phyloP scores from a whole-genome alignment of 2,329 filamentous ascomycete species.

The Pleochaeta shiraiana region DNA sequence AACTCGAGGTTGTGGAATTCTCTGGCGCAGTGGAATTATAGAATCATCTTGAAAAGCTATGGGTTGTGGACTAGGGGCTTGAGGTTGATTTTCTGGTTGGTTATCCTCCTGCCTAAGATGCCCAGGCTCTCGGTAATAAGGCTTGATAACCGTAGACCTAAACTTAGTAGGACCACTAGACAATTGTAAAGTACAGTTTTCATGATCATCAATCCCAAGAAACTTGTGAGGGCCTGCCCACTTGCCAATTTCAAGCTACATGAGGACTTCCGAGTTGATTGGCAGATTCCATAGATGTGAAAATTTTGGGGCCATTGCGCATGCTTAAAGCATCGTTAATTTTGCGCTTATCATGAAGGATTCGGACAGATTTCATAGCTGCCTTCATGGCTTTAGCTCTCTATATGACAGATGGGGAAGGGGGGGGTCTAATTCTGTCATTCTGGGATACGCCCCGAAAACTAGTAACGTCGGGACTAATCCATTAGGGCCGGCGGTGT shows the following conservation, averaged over 20 bases:
- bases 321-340: not conserved
- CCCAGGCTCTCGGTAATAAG: not conserved
- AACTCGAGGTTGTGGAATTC: no score
- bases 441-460: constrained; percentile 2
- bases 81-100: not conserved
- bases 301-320: constrained; percentile 2
- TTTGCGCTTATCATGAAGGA: not conserved
- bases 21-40: no score
- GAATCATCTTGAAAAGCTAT: no score
- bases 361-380: constrained; percentile 5
- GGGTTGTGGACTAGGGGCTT: no score
- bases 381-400: constrained; percentile 3
- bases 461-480: not conserved
- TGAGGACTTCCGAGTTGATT: constrained; percentile 4
- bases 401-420: not conserved
- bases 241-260: constrained; percentile 6
- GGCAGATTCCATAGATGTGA: not conserved
- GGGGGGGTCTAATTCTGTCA: not conserved
- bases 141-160: not conserved
- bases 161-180: not conserved
- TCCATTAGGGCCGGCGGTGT: not conserved
- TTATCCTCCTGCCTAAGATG: not conserved
- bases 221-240: not conserved
- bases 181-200: not conserved
- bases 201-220: not conserved